Conservation (phyloP, 805 yeast genomes). For the Lipomyces spencermartinsiae region DNA sequence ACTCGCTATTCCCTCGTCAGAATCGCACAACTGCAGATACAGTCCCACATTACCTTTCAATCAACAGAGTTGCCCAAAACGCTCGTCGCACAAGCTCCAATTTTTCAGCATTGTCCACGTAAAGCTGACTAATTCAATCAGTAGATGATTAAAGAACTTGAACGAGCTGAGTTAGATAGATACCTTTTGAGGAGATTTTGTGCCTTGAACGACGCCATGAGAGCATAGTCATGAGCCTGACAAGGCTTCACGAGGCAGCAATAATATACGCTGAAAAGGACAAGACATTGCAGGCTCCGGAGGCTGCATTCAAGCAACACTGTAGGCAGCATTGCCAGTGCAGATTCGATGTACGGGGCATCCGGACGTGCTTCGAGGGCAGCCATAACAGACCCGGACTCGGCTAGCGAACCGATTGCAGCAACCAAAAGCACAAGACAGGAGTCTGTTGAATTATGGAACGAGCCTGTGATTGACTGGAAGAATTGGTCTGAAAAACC, state of each 20-base stretch:
- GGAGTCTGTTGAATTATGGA: too few species aligned
- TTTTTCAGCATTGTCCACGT: neutral
- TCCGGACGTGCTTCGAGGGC: too few species aligned
- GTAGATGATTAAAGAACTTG: neutral
- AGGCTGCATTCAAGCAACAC: too few species aligned
- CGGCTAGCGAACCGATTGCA: too few species aligned
- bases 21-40: neutral
- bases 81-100: neutral
- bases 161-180: neutral
- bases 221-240: constrained; percentile 4
- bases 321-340: too few species aligned
- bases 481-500: too few species aligned
- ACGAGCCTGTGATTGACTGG: too few species aligned
- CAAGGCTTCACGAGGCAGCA: constrained; percentile 3
- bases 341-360: too few species aligned
- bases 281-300: too few species aligned
- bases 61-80: neutral
- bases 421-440: too few species aligned
- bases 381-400: too few species aligned
- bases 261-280: neutral
- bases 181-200: neutral
- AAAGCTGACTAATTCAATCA: neutral
- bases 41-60: neutral
- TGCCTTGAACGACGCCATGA: neutral
- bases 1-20: neutral